Evolutionary conservation across 2,329 filamentous ascomycete species (phyloP), one percentile per base, ranked within the genome.

Genomic region (Cordyceps cicadae): DNA sequence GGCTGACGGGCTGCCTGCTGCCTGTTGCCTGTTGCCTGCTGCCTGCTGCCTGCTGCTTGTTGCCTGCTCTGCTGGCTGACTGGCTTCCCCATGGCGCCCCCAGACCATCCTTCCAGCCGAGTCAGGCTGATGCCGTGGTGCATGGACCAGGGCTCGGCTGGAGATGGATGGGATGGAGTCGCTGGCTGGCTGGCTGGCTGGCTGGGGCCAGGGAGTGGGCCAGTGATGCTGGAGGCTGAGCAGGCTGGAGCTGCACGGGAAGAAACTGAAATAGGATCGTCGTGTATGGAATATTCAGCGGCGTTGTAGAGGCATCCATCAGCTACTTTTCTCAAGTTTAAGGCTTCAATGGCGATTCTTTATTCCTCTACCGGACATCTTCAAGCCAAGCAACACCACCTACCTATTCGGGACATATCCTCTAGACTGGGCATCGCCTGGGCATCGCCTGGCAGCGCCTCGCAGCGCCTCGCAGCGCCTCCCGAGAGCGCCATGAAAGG

Each of bases 401-500:
- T 48, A 9, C 45, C 11, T 48, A 8, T 48, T 48, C 5, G 2
- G 15, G 34, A 14, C 8, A 8, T 37, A 11, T 43, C 14, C 15
- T n/a, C 39, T 43, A 5, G 39, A 15, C 39, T 43, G 39, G 17
- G 14, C 39, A 43, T 43, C 21, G 51, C 11, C 39, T 43, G 39
- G 17, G 14, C 39, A 43, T 43, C 21, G 51, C 11, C 21, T 39
- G 21, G 21, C 46, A 32, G 15, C 55, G 55, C 55, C 55, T 39
- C 15, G 21, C 46, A 32, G 15, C 55, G 55, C 55, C 55, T 39
- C 15, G 21, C 46, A 32, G 15, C 55, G 55, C 55, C 55, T 58
- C 46, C 55, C 55, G 55, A 58, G 46, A 50, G 46, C 55, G 34
- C 55, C 55, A 51, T 19, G 46, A 51, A n/a, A 32, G 29, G 21